Base-by-base conservation (phyloP, 2,329 filamentous ascomycete genomes). In the Fusarium abutilonis region DNA sequence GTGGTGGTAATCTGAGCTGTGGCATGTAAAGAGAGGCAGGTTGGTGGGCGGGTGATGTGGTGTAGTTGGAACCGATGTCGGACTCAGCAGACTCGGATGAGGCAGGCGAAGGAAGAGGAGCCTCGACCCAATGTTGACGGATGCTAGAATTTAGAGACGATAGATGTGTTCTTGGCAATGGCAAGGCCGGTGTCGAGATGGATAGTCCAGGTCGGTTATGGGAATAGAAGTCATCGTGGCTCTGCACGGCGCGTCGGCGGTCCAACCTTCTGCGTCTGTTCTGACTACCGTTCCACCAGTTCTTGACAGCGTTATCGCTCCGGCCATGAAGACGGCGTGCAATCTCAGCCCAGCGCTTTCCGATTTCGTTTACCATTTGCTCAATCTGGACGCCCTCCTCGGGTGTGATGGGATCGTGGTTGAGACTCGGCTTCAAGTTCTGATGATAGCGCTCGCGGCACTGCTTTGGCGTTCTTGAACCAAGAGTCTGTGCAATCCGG, bases 271-370 rank as follows among this genome's bases (percentile, higher is more conserved):
- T 83, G 70, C 89, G 84, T 71, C 93, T 87, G 79, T 97, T 97
- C 83, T 93, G 90, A 74, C 89, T 91, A 45, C 93, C 93, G 74
- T 97, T 97, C 91, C 91, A 97, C 92, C 93, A 97, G 77, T 97
- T 97, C 85, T 97, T 97, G 63, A 97, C 92, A 26, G 92, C 90
- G 72, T 97, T 97, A 80, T 97, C 93, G 75, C 93, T 96, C 72
- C 93, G 89, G 64, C 92, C 92, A 51, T 89, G 84, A 17, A 97
- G 83, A 41, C 87, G 83, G 66, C 93, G 85, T 40, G 93, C 92
- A 72, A 97, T 97, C 73, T 97, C 92, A 3, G 93, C 93, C 93
- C 93, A 97, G 53, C 90, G 87, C 80, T 93, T 94, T 61, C 93
- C 93, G 79, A 92, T 87, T 69, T 90, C 85, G 10, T 78, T 76